Base-by-base conservation (phyloP, 176 grass and related monocot genomes). In the Zoysia pacifica region DNA sequence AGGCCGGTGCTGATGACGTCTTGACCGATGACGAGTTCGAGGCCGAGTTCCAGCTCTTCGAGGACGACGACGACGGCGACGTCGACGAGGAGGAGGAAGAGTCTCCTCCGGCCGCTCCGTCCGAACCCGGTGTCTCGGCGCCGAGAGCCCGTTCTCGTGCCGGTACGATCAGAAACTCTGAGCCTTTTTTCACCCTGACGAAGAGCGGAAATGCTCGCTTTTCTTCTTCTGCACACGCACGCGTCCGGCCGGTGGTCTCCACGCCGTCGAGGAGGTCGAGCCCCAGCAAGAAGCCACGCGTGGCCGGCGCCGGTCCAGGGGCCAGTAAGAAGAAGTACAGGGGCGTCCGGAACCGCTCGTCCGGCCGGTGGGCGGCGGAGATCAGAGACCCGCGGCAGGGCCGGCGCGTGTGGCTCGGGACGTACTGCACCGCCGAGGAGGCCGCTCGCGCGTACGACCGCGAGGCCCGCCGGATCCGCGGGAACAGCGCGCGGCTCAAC, bases 341-440 rank as follows among this genome's bases (percentile, higher is more conserved):
- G 68, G 82, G 82, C 54, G 82, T 89, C 36, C 92, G 92, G 13
- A 61, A 62, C 55, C 92, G 95, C 36, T 49, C 75, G 14, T 85
- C 83, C 58, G 86, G 92, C 5, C 91, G 79, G 59, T 89, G 81
- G 83, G 88, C 90, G 43, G 92, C 92, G 41, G 90, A 93, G 88
- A 97, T 94, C 77, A 81, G 91, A 2, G 88, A 98, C 49, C 86
- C 83, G 9, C 75, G 12, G 65, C 82, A 74, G 74, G 75, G 87
- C 2, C 70, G 81, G 13, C 95, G 95, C 7, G 81, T 77, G 61
- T 94, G 92, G 95, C 90, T 97, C 18, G 95, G 90, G 69, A 94
- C 92, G 4, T 93, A 85, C 78, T 51, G 79, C 71, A 92, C 74
- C 42, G 78, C 90, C 55, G 95, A 94, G 81, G 92, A 79, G 4